Evolutionary conservation across 371 early-diverging fungal genomes (phyloP).

Genomic region (Mucor ambiguus): DNA sequence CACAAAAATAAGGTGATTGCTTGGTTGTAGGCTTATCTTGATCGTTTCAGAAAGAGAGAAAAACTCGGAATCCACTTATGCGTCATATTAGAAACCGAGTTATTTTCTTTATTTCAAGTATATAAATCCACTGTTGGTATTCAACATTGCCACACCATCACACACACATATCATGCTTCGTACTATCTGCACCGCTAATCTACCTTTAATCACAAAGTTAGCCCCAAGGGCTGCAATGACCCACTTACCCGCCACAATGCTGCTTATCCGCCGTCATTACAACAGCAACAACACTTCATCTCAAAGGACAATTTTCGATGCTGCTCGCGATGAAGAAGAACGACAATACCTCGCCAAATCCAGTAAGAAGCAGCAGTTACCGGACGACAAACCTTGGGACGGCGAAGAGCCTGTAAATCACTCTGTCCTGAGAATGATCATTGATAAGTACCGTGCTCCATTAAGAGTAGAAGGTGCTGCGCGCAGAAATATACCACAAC

Average conservation of each 20-base stretch:
- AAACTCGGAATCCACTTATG: slow-evolving; percentile 1
- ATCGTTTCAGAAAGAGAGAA: not conserved
- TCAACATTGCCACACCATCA: not conserved
- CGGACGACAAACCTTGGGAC: slow-evolving; percentile 35
- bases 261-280: not conserved
- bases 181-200: not conserved
- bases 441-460: slow-evolving; percentile 36
- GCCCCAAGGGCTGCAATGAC: not conserved
- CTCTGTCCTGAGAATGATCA: slow-evolving; percentile 37
- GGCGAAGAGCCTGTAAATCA: slow-evolving; percentile 34
- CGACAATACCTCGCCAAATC: not conserved
- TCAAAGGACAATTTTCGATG: not conserved
- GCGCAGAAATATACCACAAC: slow-evolving; percentile 29
- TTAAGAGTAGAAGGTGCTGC: slow-evolving; percentile 42
- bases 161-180: not conserved
- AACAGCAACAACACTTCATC: too few species aligned
- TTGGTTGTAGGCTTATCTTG: not conserved
- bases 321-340: slow-evolving; percentile 2
- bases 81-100: not conserved
- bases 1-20: not conserved
- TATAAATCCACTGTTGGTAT: not conserved
- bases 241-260: not conserved
- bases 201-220: not conserved
- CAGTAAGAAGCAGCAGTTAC: slow-evolving; percentile 18
- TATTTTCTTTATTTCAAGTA: not conserved